Conservation (phyloP, 345 rosid species). For the Erysimum cheiranthoides region DNA sequence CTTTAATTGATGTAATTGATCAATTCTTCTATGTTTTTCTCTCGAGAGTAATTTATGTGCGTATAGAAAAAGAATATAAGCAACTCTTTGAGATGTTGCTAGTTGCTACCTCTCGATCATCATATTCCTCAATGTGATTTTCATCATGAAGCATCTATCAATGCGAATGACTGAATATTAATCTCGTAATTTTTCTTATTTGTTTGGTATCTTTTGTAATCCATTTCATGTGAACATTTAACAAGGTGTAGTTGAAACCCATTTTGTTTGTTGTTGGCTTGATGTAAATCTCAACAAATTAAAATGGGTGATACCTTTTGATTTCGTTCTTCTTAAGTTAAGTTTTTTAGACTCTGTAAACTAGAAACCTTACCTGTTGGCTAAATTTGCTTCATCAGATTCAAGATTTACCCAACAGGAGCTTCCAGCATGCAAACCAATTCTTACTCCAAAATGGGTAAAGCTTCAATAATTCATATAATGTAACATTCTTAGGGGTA, state of each 20-base stretch:
- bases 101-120: background rate
- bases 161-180: background rate
- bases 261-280: background rate
- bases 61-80: background rate
- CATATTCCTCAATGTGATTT: background rate
- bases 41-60: background rate
- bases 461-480: constrained; percentile 29
- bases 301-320: constrained; percentile 9
- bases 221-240: background rate
- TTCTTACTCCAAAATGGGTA: constrained; percentile 90
- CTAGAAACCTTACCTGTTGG: background rate
- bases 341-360: background rate
- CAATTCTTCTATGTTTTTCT: background rate
- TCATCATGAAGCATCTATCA: background rate
- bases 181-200: background rate
- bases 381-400: constrained; percentile 52
- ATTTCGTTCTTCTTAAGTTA: background rate
- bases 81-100: background rate
- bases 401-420: constrained; percentile 90
- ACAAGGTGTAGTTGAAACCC: background rate
- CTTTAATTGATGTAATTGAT: background rate
- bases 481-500: constrained; percentile 4
- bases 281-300: background rate
- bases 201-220: background rate
- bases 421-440: constrained; percentile 96